Percentiles rank a stretch among this genome's conserved stretches.
phyloP scores from a whole-genome alignment of 148 eudicot genomes.

The Camellia granthamiana region DNA sequence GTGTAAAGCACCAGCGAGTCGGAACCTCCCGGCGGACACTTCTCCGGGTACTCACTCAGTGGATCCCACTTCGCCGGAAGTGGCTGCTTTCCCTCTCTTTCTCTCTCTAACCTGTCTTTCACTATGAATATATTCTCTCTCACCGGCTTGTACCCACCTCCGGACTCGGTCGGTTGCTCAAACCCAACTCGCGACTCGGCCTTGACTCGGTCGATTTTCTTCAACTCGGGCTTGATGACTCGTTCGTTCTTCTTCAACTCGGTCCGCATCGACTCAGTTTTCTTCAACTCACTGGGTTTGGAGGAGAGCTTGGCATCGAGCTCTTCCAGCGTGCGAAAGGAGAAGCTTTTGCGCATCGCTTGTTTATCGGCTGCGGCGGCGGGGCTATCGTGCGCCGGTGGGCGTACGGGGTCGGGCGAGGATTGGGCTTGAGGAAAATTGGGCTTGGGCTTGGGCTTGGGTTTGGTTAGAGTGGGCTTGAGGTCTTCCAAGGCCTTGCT shows the following conservation, averaged over 20 bases:
- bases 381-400: conserved; percentile 16
- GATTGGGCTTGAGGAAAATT: conserved; percentile 10
- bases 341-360: conserved; percentile 34
- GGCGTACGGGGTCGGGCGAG: not conserved
- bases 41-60: conserved; percentile 54
- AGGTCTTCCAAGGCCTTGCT: conserved; percentile 72
- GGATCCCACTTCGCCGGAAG: conserved; percentile 57
- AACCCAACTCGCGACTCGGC: not conserved
- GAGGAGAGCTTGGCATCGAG: conserved; percentile 41
- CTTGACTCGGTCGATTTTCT: conserved; percentile 22
- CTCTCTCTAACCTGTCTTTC: conserved; percentile 58
- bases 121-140: conserved; percentile 70
- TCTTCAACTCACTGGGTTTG: conserved; percentile 32
- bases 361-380: conserved; percentile 1
- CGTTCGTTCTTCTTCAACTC: conserved; percentile 29
- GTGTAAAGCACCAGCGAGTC: conserved; percentile 70
- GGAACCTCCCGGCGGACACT: conserved; percentile 74
- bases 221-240: conserved; percentile 21
- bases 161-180: conserved; percentile 4
- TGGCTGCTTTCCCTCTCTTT: conserved; percentile 63
- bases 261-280: conserved; percentile 26
- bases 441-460: too few species aligned
- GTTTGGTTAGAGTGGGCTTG: conserved; percentile 34
- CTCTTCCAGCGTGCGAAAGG: conserved; percentile 75
- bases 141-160: conserved; percentile 33